Evolutionary conservation across 352 stramenopile species (phyloP), one percentile per base, ranked within the genome.

Genomic region (Phytophthora capsici): DNA sequence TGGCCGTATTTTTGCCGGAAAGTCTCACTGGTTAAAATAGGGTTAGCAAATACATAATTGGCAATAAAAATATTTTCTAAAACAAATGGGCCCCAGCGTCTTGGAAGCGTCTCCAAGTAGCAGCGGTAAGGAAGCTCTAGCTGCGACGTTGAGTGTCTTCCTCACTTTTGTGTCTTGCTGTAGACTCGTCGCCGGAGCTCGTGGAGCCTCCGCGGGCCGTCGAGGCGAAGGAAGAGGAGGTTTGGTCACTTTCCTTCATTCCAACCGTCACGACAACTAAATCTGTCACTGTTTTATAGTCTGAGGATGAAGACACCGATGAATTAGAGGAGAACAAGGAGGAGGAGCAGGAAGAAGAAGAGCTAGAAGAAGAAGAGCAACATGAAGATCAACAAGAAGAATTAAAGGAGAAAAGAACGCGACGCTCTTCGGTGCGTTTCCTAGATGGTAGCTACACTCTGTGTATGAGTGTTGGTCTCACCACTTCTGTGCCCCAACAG

Each of bases 171-270:
- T 49, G n/a, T 1, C 34, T 17, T 56, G 45, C 22, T 34, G 17
- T 20, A 73, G 68, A 70, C 63, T 69, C 68, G 20, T 76, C 68
- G 36, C 63, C 57, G n/a, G 63, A 61, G 26, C 19, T 73, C 22
- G 34, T 73, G 36, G 68, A 65, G 9, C 23, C 54, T 12, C 48
- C 26, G 38, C 63, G 50, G 4, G 28, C 37, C 12, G 47, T 69
- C 16, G 55, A 70, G 37, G 48, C 36, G 17, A 58, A 70, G 19
- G 60, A 60, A 26, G 59, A 65, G 2, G 66, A 73, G 40, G 65
- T 61, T 37, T 4, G 38, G 14, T 4, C 7, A 25, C 22, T 14
- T 25, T 14, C 20, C 48, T n/a, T 23, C 25, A 16, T 12, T n/a
- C 3, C 19, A 41, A 41, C 28, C 28, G 28, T 32, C 28, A 32